Conservation (phyloP, 2,329 filamentous ascomycete genomes). For the Talaromyces sp. region DNA sequence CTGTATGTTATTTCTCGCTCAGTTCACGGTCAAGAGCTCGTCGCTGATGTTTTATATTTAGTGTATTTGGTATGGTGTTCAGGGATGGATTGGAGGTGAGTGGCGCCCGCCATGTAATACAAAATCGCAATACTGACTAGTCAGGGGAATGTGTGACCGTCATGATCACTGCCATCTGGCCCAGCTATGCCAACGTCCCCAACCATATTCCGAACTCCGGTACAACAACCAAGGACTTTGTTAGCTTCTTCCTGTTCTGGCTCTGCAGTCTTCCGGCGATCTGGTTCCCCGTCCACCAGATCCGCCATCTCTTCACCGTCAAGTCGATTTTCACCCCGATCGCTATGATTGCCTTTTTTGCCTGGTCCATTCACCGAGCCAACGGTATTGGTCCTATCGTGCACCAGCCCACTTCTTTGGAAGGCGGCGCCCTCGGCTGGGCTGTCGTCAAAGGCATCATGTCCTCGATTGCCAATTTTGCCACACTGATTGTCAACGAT, state of each 20-base stretch:
- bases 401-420: constrained; percentile 56
- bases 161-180: constrained; percentile 85
- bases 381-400: constrained; percentile 81
- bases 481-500: constrained; percentile 73
- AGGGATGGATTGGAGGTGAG: constrained; percentile 70
- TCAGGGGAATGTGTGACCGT: constrained; percentile 72
- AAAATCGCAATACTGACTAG: not conserved
- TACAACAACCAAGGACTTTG: constrained; percentile 69
- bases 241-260: constrained; percentile 87
- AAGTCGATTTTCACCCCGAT: constrained; percentile 80
- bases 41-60: not conserved
- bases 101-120: not conserved
- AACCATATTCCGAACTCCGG: constrained; percentile 66
- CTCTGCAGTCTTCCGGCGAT: constrained; percentile 72
- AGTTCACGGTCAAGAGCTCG: constrained; percentile 46
- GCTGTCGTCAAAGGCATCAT: constrained; percentile 79
- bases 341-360: constrained; percentile 80
- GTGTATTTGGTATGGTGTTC: constrained; percentile 30
- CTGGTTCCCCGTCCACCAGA: constrained; percentile 84
- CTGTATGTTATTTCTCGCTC: constrained; percentile 72
- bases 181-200: constrained; percentile 53
- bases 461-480: constrained; percentile 85
- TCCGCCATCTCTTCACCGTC: constrained; percentile 84
- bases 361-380: constrained; percentile 78
- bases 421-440: constrained; percentile 72